Conservation (phyloP, 495 filamentous ascomycete species). For the Apiosordaria backusii region DNA sequence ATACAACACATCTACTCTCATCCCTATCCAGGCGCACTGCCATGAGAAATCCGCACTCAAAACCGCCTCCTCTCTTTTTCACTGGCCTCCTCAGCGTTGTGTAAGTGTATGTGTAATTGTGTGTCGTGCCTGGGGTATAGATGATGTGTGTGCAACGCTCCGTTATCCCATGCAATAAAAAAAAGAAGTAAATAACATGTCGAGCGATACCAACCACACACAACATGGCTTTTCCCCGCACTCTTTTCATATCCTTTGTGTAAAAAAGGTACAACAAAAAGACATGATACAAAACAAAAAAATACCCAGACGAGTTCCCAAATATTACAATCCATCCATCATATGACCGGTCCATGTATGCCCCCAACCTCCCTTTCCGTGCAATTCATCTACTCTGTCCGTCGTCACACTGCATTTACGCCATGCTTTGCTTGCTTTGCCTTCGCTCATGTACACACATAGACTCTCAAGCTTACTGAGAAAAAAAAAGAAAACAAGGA, state of each 20-base stretch:
- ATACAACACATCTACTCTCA: neutral
- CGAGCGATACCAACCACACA: neutral
- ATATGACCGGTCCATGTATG: neutral
- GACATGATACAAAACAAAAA: slow-evolving; percentile 6
- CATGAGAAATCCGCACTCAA: neutral
- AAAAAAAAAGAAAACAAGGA: neutral
- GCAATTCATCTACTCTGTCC: neutral
- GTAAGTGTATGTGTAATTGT: neutral
- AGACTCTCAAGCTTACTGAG: slow-evolving; percentile 1
- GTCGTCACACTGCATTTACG: neutral
- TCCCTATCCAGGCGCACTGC: neutral
- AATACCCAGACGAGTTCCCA: slow-evolving; percentile 7
- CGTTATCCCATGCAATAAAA: neutral
- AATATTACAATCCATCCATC: slow-evolving; percentile 9
- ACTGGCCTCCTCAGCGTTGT: neutral
- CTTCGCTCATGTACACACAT: neutral
- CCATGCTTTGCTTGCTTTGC: neutral
- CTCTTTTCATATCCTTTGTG: neutral
- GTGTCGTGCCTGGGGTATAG: neutral
- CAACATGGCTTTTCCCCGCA: neutral
- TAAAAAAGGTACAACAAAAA: slow-evolving; percentile 8
- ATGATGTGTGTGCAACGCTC: neutral
- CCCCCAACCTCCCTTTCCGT: neutral
- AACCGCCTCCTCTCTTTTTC: neutral
- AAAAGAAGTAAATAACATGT: neutral